phyloP scores from a whole-genome alignment of 495 filamentous ascomycete species.

The Penicillium bialowiezense region DNA sequence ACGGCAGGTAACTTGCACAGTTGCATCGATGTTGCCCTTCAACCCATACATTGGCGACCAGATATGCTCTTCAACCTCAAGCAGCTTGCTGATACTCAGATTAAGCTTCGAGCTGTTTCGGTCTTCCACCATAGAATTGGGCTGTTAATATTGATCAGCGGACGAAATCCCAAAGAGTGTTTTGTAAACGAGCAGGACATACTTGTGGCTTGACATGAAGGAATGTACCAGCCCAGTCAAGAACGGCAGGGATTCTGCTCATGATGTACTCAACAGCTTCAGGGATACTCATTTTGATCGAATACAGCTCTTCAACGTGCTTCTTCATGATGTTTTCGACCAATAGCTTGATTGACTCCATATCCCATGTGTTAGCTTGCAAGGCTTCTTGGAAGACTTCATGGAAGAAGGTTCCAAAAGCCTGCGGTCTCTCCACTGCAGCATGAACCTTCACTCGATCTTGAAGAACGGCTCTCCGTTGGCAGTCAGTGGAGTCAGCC shows the following conservation, averaged over 20 bases:
- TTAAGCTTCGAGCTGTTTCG: constrained; percentile 67
- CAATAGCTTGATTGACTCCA: constrained; percentile 55
- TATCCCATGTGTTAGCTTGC: constrained; percentile 78
- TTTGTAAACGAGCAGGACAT: constrained; percentile 27
- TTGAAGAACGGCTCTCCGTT: constrained; percentile 84
- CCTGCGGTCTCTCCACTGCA: constrained; percentile 69
- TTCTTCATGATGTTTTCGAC: constrained; percentile 64
- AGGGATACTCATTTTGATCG: constrained; percentile 68
- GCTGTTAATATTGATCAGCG: constrained; percentile 37
- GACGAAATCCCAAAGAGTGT: neutral
- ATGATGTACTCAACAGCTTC: constrained; percentile 73
- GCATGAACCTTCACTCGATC: constrained; percentile 87
- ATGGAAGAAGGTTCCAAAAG: constrained; percentile 90
- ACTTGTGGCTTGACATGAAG: constrained; percentile 70
- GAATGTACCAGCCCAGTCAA: constrained; percentile 80
- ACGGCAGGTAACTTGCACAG: constrained; percentile 80
- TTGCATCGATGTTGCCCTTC: constrained; percentile 98
- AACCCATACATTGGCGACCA: constrained; percentile 97
- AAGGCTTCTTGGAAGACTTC: constrained; percentile 91
- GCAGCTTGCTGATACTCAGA: constrained; percentile 86
- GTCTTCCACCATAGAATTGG: constrained; percentile 72
- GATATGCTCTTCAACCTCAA: constrained; percentile 95
- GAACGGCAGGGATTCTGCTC: constrained; percentile 73
- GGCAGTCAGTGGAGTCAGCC: constrained; percentile 87
- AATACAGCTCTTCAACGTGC: constrained; percentile 82